Conservation (phyloP, 23 red algal genomes). For the Chondrus crispus region DNA sequence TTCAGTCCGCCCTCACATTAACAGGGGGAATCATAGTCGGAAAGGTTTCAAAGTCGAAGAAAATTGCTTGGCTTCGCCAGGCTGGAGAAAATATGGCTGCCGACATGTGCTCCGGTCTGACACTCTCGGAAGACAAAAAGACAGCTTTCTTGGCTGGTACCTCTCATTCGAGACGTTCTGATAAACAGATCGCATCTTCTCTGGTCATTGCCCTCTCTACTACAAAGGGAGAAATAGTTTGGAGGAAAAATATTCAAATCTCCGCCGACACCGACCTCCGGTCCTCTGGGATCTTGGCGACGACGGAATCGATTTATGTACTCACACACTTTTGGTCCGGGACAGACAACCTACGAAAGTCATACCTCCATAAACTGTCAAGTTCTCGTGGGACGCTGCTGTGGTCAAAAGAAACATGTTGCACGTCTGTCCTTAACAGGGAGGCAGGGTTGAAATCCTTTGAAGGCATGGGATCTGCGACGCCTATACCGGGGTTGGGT, state of each 20-base stretch:
- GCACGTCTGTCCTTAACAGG: not conserved
- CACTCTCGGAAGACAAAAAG: no score
- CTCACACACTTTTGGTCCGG: not conserved
- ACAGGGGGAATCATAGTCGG: no score
- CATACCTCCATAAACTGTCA: not conserved
- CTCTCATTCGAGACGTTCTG: no score
- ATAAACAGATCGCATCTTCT: no score
- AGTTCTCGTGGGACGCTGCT: not conserved
- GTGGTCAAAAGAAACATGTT: not conserved
- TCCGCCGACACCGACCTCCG: not conserved
- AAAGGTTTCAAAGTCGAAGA: no score
- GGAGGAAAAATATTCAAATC: not conserved
- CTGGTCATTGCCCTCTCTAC: not conserved
- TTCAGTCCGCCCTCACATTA: not conserved
- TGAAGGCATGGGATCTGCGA: not conserved
- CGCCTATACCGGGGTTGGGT: not conserved
- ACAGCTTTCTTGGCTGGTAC: no score
- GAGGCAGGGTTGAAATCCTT: not conserved
- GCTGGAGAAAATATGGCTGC: no score
- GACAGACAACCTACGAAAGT: not conserved
- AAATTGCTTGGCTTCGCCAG: no score
- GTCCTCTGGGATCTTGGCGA: not conserved
- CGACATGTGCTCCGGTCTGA: no score
- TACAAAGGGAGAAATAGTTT: not conserved
- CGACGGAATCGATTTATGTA: not conserved